Base-by-base conservation (phyloP, 148 eudicot species). In the Vaccinium macrocarpon region DNA sequence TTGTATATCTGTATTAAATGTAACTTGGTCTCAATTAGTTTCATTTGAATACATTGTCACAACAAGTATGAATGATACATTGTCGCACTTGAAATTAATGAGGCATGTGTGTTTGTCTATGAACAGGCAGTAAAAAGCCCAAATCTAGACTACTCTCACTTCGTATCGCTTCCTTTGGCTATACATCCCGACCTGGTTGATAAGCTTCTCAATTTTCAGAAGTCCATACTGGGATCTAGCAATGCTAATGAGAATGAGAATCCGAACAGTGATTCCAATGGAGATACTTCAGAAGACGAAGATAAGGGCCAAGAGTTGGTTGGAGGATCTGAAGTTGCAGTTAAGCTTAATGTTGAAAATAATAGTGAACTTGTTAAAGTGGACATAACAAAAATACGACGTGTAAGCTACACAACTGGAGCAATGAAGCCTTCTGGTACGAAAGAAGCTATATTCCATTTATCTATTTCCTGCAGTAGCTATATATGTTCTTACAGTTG, bases 91-190 rank as follows among this genome's bases (percentile, higher is more conserved):
- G 42, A 82, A 62, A 59, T 62, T 81, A 53, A 76, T 81, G 38
- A 68, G 88, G 84, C 76, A 71, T 19, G 62, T 73, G 38, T 73
- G 11, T 76, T 84, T 82, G 52, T 76, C 81, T 77, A 71, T 80
- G 27, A 77, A 84, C 93, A 96, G 99, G 95, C 87, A 79, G 94
- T 93, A 56, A 90, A 90, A 57, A 91, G 95, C 88, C 91, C 91
- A 82, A 80, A 78, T 49, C 87, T 94, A 5, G 91, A 90, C 74
- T 96, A 93, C 90, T 91, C 99, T 84, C 99, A 96, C 87, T 96
- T 96, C 81, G 81, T 96, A 62, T 96, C 99, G 21, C 93, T 96
- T 85, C 99, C 99, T 70, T 92, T 96, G 88, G 95, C 97, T 79
- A 87, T 96, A 84, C 91, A 93, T 89, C 90, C 92, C 70, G 94